These are phyloP conservation scores for Stephania japonica DNA, from an alignment of 164 flowering plant genomes.

Conservation along the genomic window DNA sequence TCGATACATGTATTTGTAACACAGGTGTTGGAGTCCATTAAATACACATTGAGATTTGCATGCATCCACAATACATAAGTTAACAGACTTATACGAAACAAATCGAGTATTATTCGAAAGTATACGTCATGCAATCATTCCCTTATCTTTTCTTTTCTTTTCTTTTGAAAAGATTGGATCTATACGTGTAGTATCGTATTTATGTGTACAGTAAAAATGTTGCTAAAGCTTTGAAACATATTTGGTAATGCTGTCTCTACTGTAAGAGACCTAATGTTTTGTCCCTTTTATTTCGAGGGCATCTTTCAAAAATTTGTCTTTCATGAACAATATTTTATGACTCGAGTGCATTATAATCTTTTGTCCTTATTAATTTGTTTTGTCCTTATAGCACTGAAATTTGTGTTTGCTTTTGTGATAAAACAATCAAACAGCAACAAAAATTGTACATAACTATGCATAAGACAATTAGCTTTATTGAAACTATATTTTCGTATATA, in stretches of 20 bases:
- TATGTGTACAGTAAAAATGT: neutral
- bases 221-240: neutral
- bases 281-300: neutral
- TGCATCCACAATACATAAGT: too few relatives aligned
- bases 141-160: too few relatives aligned
- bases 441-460: neutral
- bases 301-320: slow-evolving; percentile 1
- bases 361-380: slow-evolving; percentile 1
- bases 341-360: neutral
- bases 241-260: slow-evolving; percentile 2
- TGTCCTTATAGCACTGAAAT: neutral
- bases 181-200: neutral
- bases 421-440: slow-evolving; percentile 2
- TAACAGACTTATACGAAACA: too few relatives aligned
- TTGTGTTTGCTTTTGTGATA: neutral
- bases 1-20: too few relatives aligned
- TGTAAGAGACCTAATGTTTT: slow-evolving; percentile 2
- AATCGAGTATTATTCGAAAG: too few relatives aligned
- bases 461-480: neutral
- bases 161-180: neutral
- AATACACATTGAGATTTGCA: too few relatives aligned
- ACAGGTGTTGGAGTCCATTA: too few relatives aligned
- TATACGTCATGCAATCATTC: too few relatives aligned
- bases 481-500: neutral
- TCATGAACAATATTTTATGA: neutral